Conservation (phyloP, 1,139 yeast species). For the Kluyveromyces sp. region DNA sequence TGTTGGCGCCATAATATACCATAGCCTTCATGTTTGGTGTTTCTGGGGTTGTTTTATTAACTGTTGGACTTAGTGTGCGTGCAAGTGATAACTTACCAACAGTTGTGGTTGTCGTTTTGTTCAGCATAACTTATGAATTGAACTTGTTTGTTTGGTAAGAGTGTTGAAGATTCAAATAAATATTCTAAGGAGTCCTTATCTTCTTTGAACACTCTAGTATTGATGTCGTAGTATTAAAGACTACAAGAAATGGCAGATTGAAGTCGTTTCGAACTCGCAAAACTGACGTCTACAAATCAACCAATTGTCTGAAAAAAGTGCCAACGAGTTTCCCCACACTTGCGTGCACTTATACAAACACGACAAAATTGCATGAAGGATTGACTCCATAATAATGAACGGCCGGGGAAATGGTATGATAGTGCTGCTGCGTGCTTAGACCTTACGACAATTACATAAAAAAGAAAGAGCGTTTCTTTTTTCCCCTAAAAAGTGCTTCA, state of each 20-base stretch:
- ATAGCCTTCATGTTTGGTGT: slow-evolving; percentile 5
- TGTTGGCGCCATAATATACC: slow-evolving; percentile 6
- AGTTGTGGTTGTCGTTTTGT: neutral
- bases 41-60: neutral
- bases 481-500: neutral
- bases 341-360: neutral
- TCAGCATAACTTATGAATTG: neutral
- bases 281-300: no score
- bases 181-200: no score
- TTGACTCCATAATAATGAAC: no score
- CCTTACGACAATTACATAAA: neutral
- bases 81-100: neutral
- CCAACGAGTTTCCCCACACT: neutral
- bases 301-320: no score
- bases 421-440: no score
- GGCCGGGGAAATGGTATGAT: neutral
- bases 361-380: neutral
- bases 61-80: neutral
- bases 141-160: neutral
- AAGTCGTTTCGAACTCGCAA: no score
- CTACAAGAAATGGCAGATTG: neutral
- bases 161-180: neutral
- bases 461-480: neutral
- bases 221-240: no score
- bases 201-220: no score